Percentiles rank a stretch among this genome's conserved stretches.
Evolutionary conservation across 441 rosid genomes (phyloP).

Genomic region (Pelargonium myrrhifolium): DNA sequence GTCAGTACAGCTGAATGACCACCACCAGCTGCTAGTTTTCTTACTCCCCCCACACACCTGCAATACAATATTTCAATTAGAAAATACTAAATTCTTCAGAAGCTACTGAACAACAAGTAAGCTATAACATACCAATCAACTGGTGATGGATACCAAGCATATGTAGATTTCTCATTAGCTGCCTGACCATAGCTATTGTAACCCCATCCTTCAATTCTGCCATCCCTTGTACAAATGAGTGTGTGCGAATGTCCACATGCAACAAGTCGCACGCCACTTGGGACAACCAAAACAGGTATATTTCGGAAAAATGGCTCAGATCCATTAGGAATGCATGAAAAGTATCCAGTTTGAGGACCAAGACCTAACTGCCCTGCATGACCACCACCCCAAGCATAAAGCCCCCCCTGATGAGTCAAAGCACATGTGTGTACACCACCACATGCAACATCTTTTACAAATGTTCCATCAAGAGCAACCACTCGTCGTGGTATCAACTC

Average conservation of each 20-base stretch:
- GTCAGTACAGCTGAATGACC: constrained; percentile 92
- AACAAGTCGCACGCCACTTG: constrained; percentile 60
- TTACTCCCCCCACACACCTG: constrained; percentile 92
- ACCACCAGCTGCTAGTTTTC: constrained; percentile 92
- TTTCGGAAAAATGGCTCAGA: constrained; percentile 54
- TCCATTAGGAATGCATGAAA: constrained; percentile 55
- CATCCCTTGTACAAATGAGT: constrained; percentile 63
- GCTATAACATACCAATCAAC: constrained; percentile 68
- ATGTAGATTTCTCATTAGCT: constrained; percentile 73
- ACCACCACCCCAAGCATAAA: constrained; percentile 95
- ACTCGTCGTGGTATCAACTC: constrained; percentile 88
- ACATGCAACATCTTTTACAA: constrained; percentile 66
- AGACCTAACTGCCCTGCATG: constrained; percentile 87
- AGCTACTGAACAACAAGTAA: constrained; percentile 11
- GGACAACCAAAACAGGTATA: constrained; percentile 67
- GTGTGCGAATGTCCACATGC: constrained; percentile 97
- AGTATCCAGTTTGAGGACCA: constrained; percentile 67
- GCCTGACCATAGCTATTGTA: constrained; percentile 96
- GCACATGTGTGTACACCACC: constrained; percentile 93
- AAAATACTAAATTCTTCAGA: constrained; percentile 8
- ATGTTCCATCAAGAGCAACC: constrained; percentile 68
- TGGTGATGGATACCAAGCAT: constrained; percentile 96
- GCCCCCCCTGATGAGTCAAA: constrained; percentile 63
- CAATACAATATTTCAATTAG: constrained; percentile 15
- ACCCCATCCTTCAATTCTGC: constrained; percentile 89